Base-by-base conservation (phyloP, 257 asterid genomes). In the Solanum neorickii region DNA sequence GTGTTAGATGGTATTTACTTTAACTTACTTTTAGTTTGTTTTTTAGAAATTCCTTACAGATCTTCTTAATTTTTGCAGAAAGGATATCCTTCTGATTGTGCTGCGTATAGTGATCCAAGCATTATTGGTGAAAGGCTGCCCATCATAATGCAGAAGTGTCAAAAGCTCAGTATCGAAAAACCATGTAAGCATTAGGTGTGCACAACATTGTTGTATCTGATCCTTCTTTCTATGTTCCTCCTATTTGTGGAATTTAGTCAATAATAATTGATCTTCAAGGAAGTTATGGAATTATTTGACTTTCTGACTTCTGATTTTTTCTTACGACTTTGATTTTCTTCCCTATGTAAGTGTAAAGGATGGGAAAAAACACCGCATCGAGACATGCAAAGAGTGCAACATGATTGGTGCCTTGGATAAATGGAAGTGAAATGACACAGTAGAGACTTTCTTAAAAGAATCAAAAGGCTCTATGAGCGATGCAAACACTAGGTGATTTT, bases 21-120 rank as follows among this genome's bases (percentile, higher is more conserved):
- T 29, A 47, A 29, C 29, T 75, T 41, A 12, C 83, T 47, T 29
- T 29, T 46, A 1, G 31, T 29, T 47, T 47, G 42, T 80, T 18
- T 47, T 80, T 56, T 56, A 52, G 27, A 47, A 15, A 47, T 59
- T 74, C 25, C 80, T 46, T 44, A 20, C 47, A 66, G 3, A 25
- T 35, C 46, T 46, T 86, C 59, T 73, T 88, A 86, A 85, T 46
- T 90, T 73, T 60, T 92, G 93, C 98, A 96, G 99, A 94, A 93
- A 93, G 99, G 99, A 87, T 95, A 91, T 90, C 98, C 98, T 42
- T 88, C 92, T 73, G 98, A 94, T 90, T 92, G 98, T 86, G 95
- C 98, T 88, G 94, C 99, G 12, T 97, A 97, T 90, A 93, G 86
- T 88, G 99, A 97, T 91, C 99, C 98, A 76, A 94, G 95, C 90